Evolutionary conservation across 305 asterid genomes (phyloP).

Genomic region (Fraxinus xanthoxyloides): DNA sequence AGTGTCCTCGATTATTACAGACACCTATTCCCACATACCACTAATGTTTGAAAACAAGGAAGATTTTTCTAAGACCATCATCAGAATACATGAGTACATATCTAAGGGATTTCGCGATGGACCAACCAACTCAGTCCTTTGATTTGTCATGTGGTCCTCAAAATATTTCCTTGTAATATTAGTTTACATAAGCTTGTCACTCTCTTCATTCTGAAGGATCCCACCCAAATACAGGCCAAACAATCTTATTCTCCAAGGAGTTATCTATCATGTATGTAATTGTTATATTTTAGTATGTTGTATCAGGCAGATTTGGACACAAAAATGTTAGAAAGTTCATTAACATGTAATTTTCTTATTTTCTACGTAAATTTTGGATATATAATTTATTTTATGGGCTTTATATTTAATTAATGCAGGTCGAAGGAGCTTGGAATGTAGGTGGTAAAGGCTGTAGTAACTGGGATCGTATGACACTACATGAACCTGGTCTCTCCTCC

Average conservation of each 20-base stretch:
- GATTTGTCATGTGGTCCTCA: neutral
- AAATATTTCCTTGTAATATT: neutral
- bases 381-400: neutral
- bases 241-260: neutral
- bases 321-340: neutral
- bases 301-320: neutral
- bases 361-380: neutral
- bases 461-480: constrained; percentile 19
- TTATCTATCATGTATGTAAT: neutral
- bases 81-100: neutral
- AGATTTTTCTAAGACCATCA: neutral
- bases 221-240: neutral
- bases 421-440: neutral
- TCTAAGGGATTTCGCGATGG: neutral
- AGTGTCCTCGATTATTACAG: neutral
- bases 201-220: neutral
- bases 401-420: neutral
- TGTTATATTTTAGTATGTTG: neutral
- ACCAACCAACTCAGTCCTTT: neutral
- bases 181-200: neutral
- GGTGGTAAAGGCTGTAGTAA: constrained; percentile 18
- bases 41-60: neutral
- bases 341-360: neutral
- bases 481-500: constrained; percentile 10
- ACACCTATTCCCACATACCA: neutral